Evolutionary conservation across 495 filamentous ascomycete species (phyloP), one percentile per base, ranked within the genome.

Genomic region (Lepraria neglecta): DNA sequence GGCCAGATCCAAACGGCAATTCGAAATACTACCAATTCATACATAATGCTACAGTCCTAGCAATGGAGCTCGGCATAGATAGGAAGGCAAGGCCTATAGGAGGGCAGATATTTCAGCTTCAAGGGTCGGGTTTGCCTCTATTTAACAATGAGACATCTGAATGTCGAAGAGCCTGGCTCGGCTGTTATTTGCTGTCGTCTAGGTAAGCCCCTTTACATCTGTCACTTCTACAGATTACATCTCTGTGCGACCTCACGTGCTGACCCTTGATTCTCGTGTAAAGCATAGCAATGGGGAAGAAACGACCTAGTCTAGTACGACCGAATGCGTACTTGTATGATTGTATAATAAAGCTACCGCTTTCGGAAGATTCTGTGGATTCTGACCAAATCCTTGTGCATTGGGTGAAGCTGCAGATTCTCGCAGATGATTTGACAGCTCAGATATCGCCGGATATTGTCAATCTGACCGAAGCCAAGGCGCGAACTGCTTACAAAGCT

Each of bases 11-110:
- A 58, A 87, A 85, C 53, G 90, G 95, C 60, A 89, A 96, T 73
- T 79, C 94, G 64, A 95, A 94, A 68, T 96, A 92, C 69, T 95
- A 95, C 71, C 89, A 92, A 72, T 77, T 95, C 57, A 84, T 89
- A 30, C 89, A 96, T 67, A 81, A 92, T 56, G 89, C 91, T 7
- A 87, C 89, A 38, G 77, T 88, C 43, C 87, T 97, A 83, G 89
- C 85, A 14, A 84, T 97, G 66, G 94, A 98, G 69, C 79, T 97
- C 45, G 92, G 91, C 0, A 80, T 97, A 35, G 86, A 89, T 9
- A 80, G 79, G 55, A 71, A 70, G 9, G 63, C 67, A 3, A 64
- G 44, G 53, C 42, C 51, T 17, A 31, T 42, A 56, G 52, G 60
- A 64, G 15, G 69, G 69, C 28, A 76, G 65, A 28, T 67, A 64